These are phyloP conservation scores for Ogataea methanolica DNA, from an alignment of 805 yeast genomes.

Conservation along the genomic window DNA sequence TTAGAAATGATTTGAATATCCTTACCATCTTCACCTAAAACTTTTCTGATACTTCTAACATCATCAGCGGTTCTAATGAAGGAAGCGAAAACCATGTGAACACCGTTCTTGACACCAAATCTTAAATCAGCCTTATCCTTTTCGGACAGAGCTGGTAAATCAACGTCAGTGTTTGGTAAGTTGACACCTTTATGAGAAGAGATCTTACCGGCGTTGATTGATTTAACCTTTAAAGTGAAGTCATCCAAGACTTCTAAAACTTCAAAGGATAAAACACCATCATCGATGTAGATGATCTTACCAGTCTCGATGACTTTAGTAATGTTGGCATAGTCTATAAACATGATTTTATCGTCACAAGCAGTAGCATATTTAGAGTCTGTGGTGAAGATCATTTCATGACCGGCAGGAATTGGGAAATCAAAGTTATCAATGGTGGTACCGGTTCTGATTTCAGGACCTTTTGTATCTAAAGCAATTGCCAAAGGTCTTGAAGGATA, in stretches of 20 bases:
- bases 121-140: slow-evolving; percentile 89
- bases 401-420: slow-evolving; percentile 77
- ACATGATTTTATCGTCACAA: slow-evolving; percentile 81
- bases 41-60: slow-evolving; percentile 84
- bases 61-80: slow-evolving; percentile 95
- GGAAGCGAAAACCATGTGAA: slow-evolving; percentile 98
- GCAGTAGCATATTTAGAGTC: slow-evolving; percentile 69
- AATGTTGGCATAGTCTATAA: slow-evolving; percentile 91
- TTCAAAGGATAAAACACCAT: slow-evolving; percentile 95
- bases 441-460: slow-evolving; percentile 99
- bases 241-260: slow-evolving; percentile 81
- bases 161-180: slow-evolving; percentile 98
- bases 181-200: slow-evolving; percentile 98
- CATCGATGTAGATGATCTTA: slow-evolving; percentile 90
- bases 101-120: slow-evolving; percentile 96
- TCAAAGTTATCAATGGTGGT: slow-evolving; percentile 78
- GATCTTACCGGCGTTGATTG: slow-evolving; percentile 93
- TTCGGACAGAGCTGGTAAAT: slow-evolving; percentile 95
- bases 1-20: slow-evolving; percentile 94
- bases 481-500: slow-evolving; percentile 97
- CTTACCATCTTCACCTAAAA: slow-evolving; percentile 95
- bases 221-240: slow-evolving; percentile 75
- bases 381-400: slow-evolving; percentile 91
- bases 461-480: slow-evolving; percentile 98
- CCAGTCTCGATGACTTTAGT: slow-evolving; percentile 88